These are phyloP conservation scores for Cercospora canescens DNA, from an alignment of 2,329 filamentous ascomycete species.

Conservation along the genomic window DNA sequence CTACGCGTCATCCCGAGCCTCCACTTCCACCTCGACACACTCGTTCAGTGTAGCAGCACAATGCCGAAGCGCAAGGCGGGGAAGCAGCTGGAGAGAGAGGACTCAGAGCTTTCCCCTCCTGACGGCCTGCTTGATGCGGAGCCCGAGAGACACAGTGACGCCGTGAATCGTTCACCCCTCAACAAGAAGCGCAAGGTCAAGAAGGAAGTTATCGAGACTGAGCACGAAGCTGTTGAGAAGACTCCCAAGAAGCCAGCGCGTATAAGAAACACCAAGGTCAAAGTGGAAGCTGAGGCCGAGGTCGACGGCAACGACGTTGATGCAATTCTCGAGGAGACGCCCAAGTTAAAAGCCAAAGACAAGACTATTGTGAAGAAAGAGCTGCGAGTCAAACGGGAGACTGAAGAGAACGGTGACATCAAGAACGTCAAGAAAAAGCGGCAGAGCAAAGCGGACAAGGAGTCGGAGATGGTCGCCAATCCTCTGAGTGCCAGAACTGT, in stretches of 20 bases:
- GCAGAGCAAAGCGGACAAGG: constrained; percentile 59
- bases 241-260: background rate
- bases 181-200: constrained; percentile 28
- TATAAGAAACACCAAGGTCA: constrained; percentile 7
- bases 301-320: constrained; percentile 21
- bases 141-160: constrained; percentile 11
- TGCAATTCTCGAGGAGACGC: constrained; percentile 8
- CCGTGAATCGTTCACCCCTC: constrained; percentile 10
- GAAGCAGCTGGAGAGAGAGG: constrained; percentile 13
- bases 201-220: constrained; percentile 5
- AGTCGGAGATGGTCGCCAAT: constrained; percentile 57
- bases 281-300: constrained; percentile 12
- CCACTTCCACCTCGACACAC: background rate
- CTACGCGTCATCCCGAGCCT: constrained; percentile 9
- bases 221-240: constrained; percentile 1
- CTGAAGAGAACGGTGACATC: constrained; percentile 11
- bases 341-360: constrained; percentile 14
- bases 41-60: background rate
- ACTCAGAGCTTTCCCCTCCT: constrained; percentile 25
- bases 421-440: constrained; percentile 30
- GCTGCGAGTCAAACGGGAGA: constrained; percentile 9
- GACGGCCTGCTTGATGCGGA: constrained; percentile 16
- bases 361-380: constrained; percentile 20
- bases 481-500: constrained; percentile 70
- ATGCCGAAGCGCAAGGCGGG: constrained; percentile 32